phyloP scores from a whole-genome alignment of 225 moss, liverwort and hornwort genomes.

The Physcomitrium patens region DNA sequence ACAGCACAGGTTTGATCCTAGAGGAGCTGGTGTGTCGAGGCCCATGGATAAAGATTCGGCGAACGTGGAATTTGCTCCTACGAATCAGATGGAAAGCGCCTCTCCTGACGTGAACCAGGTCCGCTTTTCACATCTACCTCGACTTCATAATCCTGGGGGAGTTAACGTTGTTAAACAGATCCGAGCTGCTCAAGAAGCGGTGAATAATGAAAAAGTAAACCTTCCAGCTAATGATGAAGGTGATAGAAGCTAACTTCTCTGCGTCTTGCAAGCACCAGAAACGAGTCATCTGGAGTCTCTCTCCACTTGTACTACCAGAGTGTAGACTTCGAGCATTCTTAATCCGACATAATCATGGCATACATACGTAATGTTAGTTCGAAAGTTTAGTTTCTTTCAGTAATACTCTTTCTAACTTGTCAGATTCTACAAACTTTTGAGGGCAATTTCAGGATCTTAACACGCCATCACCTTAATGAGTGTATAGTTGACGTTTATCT shows the following conservation, averaged over 20 bases:
- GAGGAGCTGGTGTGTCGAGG: slow-evolving; percentile 32
- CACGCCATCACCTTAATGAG: too few relatives aligned
- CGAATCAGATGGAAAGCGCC: slow-evolving; percentile 28
- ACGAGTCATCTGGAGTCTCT: neutral
- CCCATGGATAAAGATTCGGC: slow-evolving; percentile 19
- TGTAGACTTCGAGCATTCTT: neutral
- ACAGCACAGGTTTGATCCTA: slow-evolving; percentile 38
- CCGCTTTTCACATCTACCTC: slow-evolving; percentile 48
- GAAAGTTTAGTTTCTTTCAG: too few relatives aligned
- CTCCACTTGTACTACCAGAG: neutral
- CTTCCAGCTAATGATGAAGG: slow-evolving; percentile 24
- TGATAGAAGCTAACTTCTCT: slow-evolving; percentile 23
- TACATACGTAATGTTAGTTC: too few relatives aligned
- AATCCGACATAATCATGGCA: neutral
- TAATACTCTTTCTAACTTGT: too few relatives aligned
- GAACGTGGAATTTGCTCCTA: slow-evolving; percentile 29
- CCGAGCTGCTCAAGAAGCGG: slow-evolving; percentile 24
- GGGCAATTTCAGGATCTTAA: too few relatives aligned
- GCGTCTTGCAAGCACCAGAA: slow-evolving; percentile 1
- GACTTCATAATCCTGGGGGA: slow-evolving; percentile 55
- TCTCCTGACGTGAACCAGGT: slow-evolving; percentile 32
- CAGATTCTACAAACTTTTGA: too few relatives aligned
- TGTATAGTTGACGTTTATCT: too few relatives aligned
- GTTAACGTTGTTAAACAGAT: slow-evolving; percentile 41
- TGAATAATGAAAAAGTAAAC: slow-evolving; percentile 25